Evolutionary conservation across 2,329 filamentous ascomycete species (phyloP).

Genomic region (Dryadomyces sulphureus): DNA sequence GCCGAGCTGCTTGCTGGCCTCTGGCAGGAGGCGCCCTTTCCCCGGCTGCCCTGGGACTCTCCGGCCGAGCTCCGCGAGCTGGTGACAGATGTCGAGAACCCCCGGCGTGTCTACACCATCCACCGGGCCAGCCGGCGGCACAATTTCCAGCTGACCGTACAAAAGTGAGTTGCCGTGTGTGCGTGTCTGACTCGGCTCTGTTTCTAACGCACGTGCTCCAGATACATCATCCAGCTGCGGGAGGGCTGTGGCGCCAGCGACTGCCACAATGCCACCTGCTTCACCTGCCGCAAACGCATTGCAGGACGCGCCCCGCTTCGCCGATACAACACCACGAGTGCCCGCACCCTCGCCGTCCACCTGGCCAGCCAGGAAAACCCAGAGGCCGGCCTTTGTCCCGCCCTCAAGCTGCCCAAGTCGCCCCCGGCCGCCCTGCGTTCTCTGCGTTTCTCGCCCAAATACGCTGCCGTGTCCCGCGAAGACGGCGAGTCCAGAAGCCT

Average conservation of each 20-base stretch:
- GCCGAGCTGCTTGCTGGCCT: constrained; percentile 39
- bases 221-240: constrained; percentile 69
- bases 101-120: constrained; percentile 44
- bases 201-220: constrained; percentile 25
- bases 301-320: constrained; percentile 55
- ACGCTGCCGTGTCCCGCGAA: constrained; percentile 11
- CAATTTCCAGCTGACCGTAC: constrained; percentile 51
- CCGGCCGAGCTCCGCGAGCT: constrained; percentile 40
- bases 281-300: constrained; percentile 58
- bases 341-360: constrained; percentile 65
- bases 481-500: background rate
- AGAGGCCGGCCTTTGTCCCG: constrained; percentile 50
- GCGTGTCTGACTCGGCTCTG: constrained; percentile 6
- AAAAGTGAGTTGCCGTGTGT: constrained; percentile 31
- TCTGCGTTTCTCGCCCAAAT: constrained; percentile 28
- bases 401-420: constrained; percentile 26
- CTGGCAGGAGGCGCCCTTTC: constrained; percentile 47
- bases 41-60: constrained; percentile 43
- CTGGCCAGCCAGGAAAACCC: constrained; percentile 70
- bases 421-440: constrained; percentile 30
- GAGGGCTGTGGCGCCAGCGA: constrained; percentile 56
- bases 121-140: constrained; percentile 46
- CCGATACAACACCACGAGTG: constrained; percentile 67
- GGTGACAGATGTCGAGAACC: constrained; percentile 45
- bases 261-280: constrained; percentile 66